Evolutionary conservation across 768 basidiomycete genomes (phyloP), one percentile per base, ranked within the genome.

Genomic region (Myochromella boudieri): DNA sequence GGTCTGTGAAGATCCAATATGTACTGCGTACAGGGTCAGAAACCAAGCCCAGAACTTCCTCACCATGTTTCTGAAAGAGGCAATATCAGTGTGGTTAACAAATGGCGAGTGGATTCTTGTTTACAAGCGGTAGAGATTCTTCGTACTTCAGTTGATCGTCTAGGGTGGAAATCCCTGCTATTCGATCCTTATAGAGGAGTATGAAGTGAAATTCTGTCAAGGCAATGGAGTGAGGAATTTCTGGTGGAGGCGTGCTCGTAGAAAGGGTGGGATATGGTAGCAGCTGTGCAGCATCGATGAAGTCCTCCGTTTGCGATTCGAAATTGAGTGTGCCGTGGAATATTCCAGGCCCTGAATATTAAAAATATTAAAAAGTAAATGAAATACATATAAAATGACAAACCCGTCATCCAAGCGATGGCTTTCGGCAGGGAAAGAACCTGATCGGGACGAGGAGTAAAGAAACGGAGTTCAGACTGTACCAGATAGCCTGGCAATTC

Each of bases 141-240:
- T 97, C 91, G 60, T 91, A 95, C 4, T 87, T 82, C 20, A 87
- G 66, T 53, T 81, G 79, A 53, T 95, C 91, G 55, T 92, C 84
- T 39, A 97, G 70, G 48, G 80, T 79, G 46, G 87, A 91, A 26
- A 97, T 74, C 3, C 82, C 92, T 11, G 83, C 69, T 8, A 97
- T 74, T 34, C 85, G 75, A 58, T 95, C 87, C 32, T 72, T 73
- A 68, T 92, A 95, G 4, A 98, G 71, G 3, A 97, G 65, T 15
- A 99, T 68, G 60, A 94, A 91, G 61, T 99, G 97, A 61, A 90
- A 97, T 60, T 95, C 90, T 0, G 95, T 95, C 44, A 97, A 69
- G 8, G 84, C 77, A 59, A 95, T 81, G 3, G 92, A 90, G 4
- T 82, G 53, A 0, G 95, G 95, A 12, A 77, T 59, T 42, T 81